Base-by-base conservation (phyloP, 2,329 filamentous ascomycete species). In the Ascochyta clinopodiicola region DNA sequence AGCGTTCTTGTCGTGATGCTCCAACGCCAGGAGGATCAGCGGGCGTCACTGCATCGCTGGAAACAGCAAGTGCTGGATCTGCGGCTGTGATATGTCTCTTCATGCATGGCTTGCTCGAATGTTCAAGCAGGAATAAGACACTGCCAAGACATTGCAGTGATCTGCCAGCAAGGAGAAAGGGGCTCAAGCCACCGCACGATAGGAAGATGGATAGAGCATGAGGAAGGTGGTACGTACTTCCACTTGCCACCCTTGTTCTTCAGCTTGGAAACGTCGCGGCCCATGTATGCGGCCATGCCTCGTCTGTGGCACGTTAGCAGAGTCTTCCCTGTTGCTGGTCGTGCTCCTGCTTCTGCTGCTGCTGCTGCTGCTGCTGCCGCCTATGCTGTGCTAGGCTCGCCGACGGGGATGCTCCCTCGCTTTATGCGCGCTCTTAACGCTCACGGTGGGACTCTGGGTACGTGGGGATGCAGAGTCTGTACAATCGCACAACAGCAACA, bases 221-320 rank as follows among this genome's bases (percentile, higher is more conserved):
- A 37, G 34, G 27, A 44, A 51, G 40, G 36, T 8, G 32, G 35
- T 39, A 66, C 63, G 21, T 61, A 69, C 64, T 98, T 98, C 89
- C 92, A 98, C 79, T 98, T 98, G 39, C 91, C 90, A 29, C 88
- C 88, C 58, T 75, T 90, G 32, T 79, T 81, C 78, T 96, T 97
- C 56, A 97, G 78, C 77, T 94, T 96, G 40, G 81, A 85, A 21
- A 98, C 87, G 72, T 98, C 91, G 56, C 85, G 86, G 1, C 95
- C 95, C 43, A 88, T 82, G 71, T 95, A 93, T 0, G 90, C 88
- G 1, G 95, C 95, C 88, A 97, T 96, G 9, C 95, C 95, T 68
- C 93, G 82, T 69, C 82, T 84, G 49, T 50, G 32, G 19, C 44
- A 36, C 42, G 54, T 57, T 44, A 57, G 48, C 48, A 57, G 43